Conservation (phyloP, 2,329 filamentous ascomycete genomes). For the Apiospora arundinis region DNA sequence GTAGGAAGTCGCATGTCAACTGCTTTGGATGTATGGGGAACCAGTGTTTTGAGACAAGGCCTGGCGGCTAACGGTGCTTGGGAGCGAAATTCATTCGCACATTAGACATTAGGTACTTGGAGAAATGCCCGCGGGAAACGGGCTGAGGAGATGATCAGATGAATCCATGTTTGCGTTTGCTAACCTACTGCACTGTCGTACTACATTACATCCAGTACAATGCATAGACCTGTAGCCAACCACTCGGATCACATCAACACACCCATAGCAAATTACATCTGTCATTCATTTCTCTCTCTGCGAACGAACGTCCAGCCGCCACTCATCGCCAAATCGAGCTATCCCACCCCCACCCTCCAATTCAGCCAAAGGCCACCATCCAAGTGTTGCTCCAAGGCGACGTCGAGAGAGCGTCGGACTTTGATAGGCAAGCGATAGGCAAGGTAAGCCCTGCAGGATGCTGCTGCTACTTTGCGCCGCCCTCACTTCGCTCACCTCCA, state of each 20-base stretch:
- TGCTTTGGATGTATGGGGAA: neutral
- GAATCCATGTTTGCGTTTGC: neutral
- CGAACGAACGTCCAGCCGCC: conserved; percentile 1
- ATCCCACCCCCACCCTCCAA: conserved; percentile 6
- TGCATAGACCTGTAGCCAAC: conserved; percentile 14
- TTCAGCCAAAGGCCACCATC: conserved; percentile 2
- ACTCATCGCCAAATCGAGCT: neutral
- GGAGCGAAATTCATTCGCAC: conserved; percentile 8
- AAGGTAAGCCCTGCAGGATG: neutral
- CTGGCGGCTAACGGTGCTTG: conserved; percentile 17
- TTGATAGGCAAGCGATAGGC: neutral
- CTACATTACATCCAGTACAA: neutral
- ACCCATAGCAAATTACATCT: neutral
- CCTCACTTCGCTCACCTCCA: conserved; percentile 3
- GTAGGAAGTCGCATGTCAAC: neutral
- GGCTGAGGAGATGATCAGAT: conserved; percentile 4
- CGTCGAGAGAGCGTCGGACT: neutral
- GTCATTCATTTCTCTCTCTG: neutral
- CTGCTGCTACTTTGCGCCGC: neutral
- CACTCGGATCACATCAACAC: conserved; percentile 17
- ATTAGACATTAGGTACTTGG: no score
- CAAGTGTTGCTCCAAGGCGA: neutral
- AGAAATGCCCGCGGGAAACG: neutral
- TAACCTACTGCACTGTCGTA: neutral
- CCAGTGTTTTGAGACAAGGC: conserved; percentile 3